phyloP scores from a whole-genome alignment of 2,329 filamentous ascomycete species.

The Cyphellophora europaea region DNA sequence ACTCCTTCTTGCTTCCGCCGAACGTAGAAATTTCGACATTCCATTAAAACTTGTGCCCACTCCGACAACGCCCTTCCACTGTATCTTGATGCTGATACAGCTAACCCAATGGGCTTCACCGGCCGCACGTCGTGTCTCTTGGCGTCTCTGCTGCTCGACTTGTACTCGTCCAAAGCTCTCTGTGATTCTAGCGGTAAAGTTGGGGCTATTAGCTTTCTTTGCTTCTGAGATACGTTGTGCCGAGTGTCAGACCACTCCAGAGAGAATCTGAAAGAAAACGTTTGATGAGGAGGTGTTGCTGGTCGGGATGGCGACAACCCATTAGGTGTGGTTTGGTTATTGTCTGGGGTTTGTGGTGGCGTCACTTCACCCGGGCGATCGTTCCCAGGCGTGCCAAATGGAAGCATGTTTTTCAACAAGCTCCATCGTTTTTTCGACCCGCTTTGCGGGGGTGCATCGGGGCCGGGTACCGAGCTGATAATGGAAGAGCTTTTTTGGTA shows the following conservation, averaged over 20 bases:
- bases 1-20: slow-evolving; percentile 54
- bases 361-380: slow-evolving; percentile 34
- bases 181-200: slow-evolving; percentile 36
- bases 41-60: slow-evolving; percentile 52
- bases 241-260: slow-evolving; percentile 52
- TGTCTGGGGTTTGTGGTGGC: slow-evolving; percentile 28
- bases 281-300: slow-evolving; percentile 37
- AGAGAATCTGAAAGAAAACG: slow-evolving; percentile 58
- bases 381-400: slow-evolving; percentile 35
- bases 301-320: slow-evolving; percentile 22
- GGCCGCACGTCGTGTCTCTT: slow-evolving; percentile 7
- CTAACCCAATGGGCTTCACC: slow-evolving; percentile 20
- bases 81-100: slow-evolving; percentile 42
- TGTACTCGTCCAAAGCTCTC: slow-evolving; percentile 11
- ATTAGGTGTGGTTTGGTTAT: slow-evolving; percentile 13
- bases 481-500: slow-evolving; percentile 29
- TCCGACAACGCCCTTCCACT: slow-evolving; percentile 55
- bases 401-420: slow-evolving; percentile 36
- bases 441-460: slow-evolving; percentile 17
- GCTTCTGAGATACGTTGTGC: slow-evolving; percentile 32
- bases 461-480: slow-evolving; percentile 20
- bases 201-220: slow-evolving; percentile 46
- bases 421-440: slow-evolving; percentile 39
- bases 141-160: slow-evolving; percentile 9
- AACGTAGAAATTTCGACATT: slow-evolving; percentile 56